Percentiles rank a stretch among this genome's conserved stretches.
Conservation (phyloP, 2,329 filamentous ascomycete species). For the Alternaria triticina region DNA sequence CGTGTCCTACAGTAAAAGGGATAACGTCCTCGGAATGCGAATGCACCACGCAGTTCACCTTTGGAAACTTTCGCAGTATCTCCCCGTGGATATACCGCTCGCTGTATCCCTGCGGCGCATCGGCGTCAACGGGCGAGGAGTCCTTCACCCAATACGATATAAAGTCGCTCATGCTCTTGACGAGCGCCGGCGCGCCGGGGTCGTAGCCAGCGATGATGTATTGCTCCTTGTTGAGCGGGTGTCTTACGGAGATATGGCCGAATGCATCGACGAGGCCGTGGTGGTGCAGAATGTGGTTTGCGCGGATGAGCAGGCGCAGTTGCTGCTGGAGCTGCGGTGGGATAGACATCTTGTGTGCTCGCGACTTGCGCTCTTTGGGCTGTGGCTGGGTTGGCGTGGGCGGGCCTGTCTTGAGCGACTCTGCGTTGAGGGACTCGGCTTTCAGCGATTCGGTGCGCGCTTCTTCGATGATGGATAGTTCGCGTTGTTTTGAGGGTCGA, state of each 20-base stretch:
- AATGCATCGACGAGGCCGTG: constrained; percentile 60
- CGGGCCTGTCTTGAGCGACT: background rate
- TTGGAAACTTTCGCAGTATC: constrained; percentile 47
- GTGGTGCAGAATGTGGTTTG: constrained; percentile 59
- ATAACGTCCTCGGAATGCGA: constrained; percentile 50
- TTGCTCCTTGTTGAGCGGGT: constrained; percentile 52
- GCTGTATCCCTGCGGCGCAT: constrained; percentile 46
- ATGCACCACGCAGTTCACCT: constrained; percentile 51
- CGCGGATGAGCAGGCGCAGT: constrained; percentile 32
- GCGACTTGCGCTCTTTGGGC: background rate
- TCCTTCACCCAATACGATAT: constrained; percentile 56
- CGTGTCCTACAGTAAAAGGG: constrained; percentile 46
- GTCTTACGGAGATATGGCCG: constrained; percentile 60
- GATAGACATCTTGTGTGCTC: constrained; percentile 3
- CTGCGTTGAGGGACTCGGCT: background rate
- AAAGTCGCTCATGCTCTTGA: constrained; percentile 54
- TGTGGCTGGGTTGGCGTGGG: background rate
- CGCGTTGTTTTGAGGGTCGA: background rate
- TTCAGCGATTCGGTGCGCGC: background rate
- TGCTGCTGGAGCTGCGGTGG: constrained; percentile 22
- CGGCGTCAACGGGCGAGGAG: constrained; percentile 50
- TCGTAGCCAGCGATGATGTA: constrained; percentile 58
- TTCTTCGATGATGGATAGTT: background rate
- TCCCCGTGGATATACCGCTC: constrained; percentile 55
- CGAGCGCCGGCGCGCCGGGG: constrained; percentile 54